Conservation (phyloP, 2,329 filamentous ascomycete species). For the Arthrocladium fulminans region DNA sequence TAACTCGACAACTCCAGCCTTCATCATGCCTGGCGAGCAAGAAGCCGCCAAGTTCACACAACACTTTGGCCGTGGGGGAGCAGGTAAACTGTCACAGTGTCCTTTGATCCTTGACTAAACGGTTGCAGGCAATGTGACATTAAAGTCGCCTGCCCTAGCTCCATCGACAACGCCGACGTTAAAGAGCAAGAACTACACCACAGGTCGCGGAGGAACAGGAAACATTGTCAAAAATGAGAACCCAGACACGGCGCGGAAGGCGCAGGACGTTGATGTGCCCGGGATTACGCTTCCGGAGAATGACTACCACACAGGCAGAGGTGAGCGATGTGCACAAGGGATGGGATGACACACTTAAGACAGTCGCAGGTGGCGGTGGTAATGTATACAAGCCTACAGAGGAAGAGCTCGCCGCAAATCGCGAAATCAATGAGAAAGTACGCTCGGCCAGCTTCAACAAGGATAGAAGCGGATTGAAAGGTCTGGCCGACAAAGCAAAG, state of each 20-base stretch:
- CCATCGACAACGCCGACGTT: conserved; percentile 76
- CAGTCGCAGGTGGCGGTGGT: conserved; percentile 22
- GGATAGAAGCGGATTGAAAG: conserved; percentile 28
- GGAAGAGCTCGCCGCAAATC: conserved; percentile 25
- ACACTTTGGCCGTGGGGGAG: conserved; percentile 19
- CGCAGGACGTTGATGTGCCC: conserved; percentile 68
- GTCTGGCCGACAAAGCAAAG: conserved; percentile 47
- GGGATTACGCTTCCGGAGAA: conserved; percentile 29
- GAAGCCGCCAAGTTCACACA: neutral
- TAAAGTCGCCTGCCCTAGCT: conserved; percentile 45
- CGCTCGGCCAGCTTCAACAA: conserved; percentile 22
- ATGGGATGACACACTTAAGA: neutral
- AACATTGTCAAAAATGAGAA: conserved; percentile 72
- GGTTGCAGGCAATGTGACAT: conserved; percentile 53
- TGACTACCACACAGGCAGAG: conserved; percentile 35
- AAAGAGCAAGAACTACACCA: conserved; percentile 77
- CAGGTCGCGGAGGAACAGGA: conserved; percentile 76
- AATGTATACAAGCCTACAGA: conserved; percentile 22
- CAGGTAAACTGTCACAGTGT: conserved; percentile 13
- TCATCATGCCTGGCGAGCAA: conserved; percentile 1
- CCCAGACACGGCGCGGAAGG: conserved; percentile 60
- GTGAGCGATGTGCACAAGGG: conserved; percentile 25
- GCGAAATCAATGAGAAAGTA: conserved; percentile 26
- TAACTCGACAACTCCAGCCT: neutral
- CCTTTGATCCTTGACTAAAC: neutral